phyloP scores from a whole-genome alignment of 2,329 filamentous ascomycete genomes.

The Zymoseptoria passerinii region DNA sequence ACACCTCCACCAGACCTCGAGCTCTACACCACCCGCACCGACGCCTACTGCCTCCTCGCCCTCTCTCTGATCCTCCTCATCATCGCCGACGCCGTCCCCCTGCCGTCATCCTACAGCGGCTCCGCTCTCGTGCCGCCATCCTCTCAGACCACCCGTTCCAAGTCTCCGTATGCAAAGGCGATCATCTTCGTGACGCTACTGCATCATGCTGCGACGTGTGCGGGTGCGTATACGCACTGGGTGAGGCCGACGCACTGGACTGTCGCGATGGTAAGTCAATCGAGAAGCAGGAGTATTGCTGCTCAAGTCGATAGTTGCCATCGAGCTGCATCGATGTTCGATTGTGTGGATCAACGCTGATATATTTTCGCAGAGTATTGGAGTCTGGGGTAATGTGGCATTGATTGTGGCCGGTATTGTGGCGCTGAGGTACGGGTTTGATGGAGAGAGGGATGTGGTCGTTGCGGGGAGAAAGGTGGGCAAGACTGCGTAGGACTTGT shows the following conservation, averaged over 20 bases:
- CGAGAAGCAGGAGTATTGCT: no score
- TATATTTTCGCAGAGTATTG: constrained; percentile 1
- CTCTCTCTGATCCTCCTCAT: constrained; percentile 26
- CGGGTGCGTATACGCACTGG: constrained; percentile 30
- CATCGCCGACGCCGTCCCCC: constrained; percentile 26
- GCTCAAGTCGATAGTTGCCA: constrained; percentile 7
- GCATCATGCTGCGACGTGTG: constrained; percentile 29
- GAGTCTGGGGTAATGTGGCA: constrained; percentile 28
- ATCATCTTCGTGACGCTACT: constrained; percentile 28
- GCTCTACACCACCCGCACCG: constrained; percentile 31
- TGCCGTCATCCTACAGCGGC: constrained; percentile 16
- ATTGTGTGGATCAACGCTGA: no score
- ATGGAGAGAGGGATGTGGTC: constrained; percentile 9
- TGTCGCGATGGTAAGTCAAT: constrained; percentile 29
- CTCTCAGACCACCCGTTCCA: constrained; percentile 4
- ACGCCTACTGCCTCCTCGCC: constrained; percentile 29
- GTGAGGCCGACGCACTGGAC: constrained; percentile 25
- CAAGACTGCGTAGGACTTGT: not conserved
- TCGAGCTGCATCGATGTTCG: no score
- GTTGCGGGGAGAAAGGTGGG: constrained; percentile 14
- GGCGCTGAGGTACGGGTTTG: constrained; percentile 23
- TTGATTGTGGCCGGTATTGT: constrained; percentile 23
- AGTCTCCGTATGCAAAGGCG: constrained; percentile 28
- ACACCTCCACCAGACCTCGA: constrained; percentile 27
- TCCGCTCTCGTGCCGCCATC: constrained; percentile 15